Evolutionary conservation across 345 rosid genomes (phyloP), one percentile per base, ranked within the genome.

Genomic region (Salix caprea): DNA sequence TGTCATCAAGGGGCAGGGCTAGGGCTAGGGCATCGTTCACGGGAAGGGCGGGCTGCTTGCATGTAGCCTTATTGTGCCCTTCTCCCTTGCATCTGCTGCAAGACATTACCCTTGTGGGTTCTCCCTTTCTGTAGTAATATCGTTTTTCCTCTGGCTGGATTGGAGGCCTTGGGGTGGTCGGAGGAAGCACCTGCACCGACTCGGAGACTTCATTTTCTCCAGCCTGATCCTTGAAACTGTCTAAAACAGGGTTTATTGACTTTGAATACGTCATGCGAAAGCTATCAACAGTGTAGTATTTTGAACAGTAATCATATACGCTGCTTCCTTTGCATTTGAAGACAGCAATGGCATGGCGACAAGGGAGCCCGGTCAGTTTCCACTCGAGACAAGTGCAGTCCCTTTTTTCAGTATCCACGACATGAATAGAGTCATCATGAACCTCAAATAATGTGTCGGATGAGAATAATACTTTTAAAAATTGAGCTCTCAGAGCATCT

Each of bases 361-460:
- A 94, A 74, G 98, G 97, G 19, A 92, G 82, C 28, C 96, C 94
- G 0, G 86, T 88, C 66, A 86, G 74, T 76, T 88, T 87, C 98
- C 97, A 94, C 74, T 77, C 84, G 64, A 80, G 81, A 84, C 98
- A 94, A 72, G 90, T 94, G 78, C 98, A 94, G 14, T 85, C 86
- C 77, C 75, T 78, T 77, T 86, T 90, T 37, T 77, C 72, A 37
- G 90, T 76, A 83, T 94, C 97, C 46, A 94, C 97, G 64, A 92
- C 91, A 70, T 91, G 83, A 50, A 85, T 91, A 32, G 86, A 85
- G 32, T 82, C 87, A 40, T 88, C 93, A 39, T 92, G 98, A 81
- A 94, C 98, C 87, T 94, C 98, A 28, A 92, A 91, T n/a, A 94
- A 82, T 5, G 89, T 88, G 77, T 90, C 97, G 16, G 97, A 87